Evolutionary conservation across 495 filamentous ascomycete species (phyloP), one percentile per base, ranked within the genome.

Genomic region (Trichocladium uniseriatum): DNA sequence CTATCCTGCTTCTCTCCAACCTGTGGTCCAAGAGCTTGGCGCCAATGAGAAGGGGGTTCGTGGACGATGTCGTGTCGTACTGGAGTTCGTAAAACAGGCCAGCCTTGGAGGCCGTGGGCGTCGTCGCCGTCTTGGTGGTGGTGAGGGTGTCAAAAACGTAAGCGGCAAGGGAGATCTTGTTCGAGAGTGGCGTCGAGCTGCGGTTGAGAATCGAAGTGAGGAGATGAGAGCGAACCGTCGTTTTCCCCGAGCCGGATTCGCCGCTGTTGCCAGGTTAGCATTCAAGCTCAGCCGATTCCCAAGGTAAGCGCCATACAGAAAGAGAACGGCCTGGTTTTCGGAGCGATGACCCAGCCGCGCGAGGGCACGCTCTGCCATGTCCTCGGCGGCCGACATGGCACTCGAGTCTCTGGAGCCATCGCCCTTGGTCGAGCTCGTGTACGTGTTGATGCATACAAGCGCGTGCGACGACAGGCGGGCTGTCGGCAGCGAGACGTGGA

Each of bases 111-210:
- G 92, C 92, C 6, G 87, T 95, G 1, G 90, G 90, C 0, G 90
- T 95, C 6, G 90, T 95, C 16, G 87, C 77, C 15, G 90, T 94
- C 71, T 98, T 98, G n/a, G 91, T 98, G 6, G 92, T 95, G 4
- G 92, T 98, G 35, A 98, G 76, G 6, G 89, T 84, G 63, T 98
- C 92, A 64, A 97, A 96, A 20, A 96, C 78, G 63, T 94, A 98
- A 11, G 89, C 82, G 29, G 92, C 91, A 31, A 91, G 86, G 3
- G 89, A 95, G 19, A 96, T 74, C 64, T 95, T 98, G 48, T 81
- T 83, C 2, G 91, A 96, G 4, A 98, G 69, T 1, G 92, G 92
- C 7, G 92, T 97, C 0, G 89, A 86, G 11, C 89, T 92, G 57
- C 85, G 91, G 49, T 81, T 83, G 2, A 98, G 74, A 39, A 97